Percentiles rank a stretch among this genome's conserved stretches.
Evolutionary conservation across 1,139 yeast species (phyloP).

Genomic region (Debaryomyces sp.): DNA sequence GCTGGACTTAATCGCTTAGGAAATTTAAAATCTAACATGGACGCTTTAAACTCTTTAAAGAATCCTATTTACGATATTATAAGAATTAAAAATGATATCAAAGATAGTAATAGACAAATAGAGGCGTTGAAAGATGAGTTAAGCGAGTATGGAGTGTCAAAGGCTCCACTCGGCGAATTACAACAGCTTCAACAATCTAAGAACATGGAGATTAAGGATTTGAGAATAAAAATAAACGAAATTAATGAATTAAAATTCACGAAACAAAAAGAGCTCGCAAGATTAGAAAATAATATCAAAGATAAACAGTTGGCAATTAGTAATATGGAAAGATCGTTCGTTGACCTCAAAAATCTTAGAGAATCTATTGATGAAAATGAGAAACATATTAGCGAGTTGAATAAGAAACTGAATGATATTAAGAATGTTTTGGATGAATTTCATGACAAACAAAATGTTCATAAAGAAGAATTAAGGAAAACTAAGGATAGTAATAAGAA

Average conservation of each 20-base stretch:
- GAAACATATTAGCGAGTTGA: slow-evolving; percentile 14
- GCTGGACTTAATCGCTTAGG: slow-evolving; percentile 12
- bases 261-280: slow-evolving; percentile 49
- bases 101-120: slow-evolving; percentile 33
- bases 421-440: slow-evolving; percentile 17
- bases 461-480: slow-evolving; percentile 18
- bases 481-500: slow-evolving; percentile 21
- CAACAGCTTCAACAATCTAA: slow-evolving; percentile 51
- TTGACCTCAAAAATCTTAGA: slow-evolving; percentile 36
- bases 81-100: slow-evolving; percentile 40
- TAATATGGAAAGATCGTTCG: slow-evolving; percentile 53
- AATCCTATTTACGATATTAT: slow-evolving; percentile 39
- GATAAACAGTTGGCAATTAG: slow-evolving; percentile 60
- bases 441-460: slow-evolving; percentile 10
- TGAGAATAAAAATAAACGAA: slow-evolving; percentile 47
- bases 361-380: slow-evolving; percentile 22
- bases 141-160: slow-evolving; percentile 31
- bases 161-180: slow-evolving; percentile 50
- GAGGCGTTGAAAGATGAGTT: slow-evolving; percentile 41
- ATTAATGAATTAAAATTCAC: slow-evolving; percentile 53
- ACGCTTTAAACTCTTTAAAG: slow-evolving; percentile 19
- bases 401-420: slow-evolving; percentile 16
- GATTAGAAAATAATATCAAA: slow-evolving; percentile 54
- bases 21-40: slow-evolving; percentile 13
- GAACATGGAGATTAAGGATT: slow-evolving; percentile 42